A percentile compares a stretch with the other conserved stretches of the same genome.
phyloP scores from a whole-genome alignment of 73 alveolate species.

The Tetrahymena elliotti region DNA sequence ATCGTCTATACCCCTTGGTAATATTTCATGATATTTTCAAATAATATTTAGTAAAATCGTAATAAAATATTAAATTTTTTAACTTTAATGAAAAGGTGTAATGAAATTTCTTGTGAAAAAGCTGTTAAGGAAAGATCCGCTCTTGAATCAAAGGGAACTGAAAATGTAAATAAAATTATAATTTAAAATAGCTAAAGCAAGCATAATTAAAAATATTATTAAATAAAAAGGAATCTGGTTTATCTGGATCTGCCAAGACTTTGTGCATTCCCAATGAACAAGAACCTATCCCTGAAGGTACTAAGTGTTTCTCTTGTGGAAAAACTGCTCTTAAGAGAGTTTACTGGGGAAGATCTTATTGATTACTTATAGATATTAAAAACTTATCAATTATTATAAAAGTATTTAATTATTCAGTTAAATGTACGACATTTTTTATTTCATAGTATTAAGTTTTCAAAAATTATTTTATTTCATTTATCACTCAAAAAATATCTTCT shows the following conservation, averaged over 20 bases:
- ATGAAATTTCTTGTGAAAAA: constrained; percentile 80
- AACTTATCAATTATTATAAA: background rate
- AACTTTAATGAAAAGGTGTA: constrained; percentile 39
- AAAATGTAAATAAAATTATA: background rate
- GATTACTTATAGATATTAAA: constrained; percentile 8
- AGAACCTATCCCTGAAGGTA: constrained; percentile 72
- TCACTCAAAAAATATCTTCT: too few species aligned
- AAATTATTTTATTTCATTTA: too few species aligned
- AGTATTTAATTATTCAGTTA: background rate
- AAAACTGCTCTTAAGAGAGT: constrained; percentile 75
- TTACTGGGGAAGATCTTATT: constrained; percentile 96
- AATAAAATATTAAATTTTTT: too few species aligned
- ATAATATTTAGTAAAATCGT: too few species aligned
- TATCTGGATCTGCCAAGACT: constrained; percentile 96
- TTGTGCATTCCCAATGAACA: constrained; percentile 90
- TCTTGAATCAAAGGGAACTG: constrained; percentile 73
- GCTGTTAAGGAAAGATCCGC: constrained; percentile 87
- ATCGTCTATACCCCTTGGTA: constrained; percentile 91
- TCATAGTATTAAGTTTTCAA: too few species aligned
- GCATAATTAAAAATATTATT: constrained; percentile 32
- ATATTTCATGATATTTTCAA: background rate
- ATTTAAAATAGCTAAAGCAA: background rate
- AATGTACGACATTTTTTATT: background rate
- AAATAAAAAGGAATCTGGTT: constrained; percentile 78
- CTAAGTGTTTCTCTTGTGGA: constrained; percentile 95